Conservation (phyloP, 2,329 filamentous ascomycete species). For the Emericellopsis atlantica region DNA sequence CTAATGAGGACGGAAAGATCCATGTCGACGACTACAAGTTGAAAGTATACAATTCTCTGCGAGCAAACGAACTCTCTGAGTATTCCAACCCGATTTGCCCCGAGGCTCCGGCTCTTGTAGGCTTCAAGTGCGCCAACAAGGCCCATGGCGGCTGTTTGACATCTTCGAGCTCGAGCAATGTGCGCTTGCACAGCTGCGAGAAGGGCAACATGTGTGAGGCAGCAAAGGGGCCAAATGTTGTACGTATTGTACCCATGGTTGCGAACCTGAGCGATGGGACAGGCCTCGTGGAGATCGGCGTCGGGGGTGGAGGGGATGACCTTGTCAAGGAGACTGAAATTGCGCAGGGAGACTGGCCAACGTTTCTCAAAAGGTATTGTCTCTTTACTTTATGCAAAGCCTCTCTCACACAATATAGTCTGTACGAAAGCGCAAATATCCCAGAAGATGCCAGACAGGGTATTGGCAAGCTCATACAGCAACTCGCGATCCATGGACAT, state of each 20-base stretch:
- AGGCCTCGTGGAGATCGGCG: constrained; percentile 60
- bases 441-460: no score
- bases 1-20: constrained; percentile 29
- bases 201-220: constrained; percentile 50
- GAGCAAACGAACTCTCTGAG: constrained; percentile 22
- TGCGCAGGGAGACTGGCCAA: constrained; percentile 10
- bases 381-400: no score
- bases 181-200: constrained; percentile 78
- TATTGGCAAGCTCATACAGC: no score
- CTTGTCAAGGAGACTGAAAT: constrained; percentile 56
- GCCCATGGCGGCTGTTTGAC: constrained; percentile 62
- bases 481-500: background rate
- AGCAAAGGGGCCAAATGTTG: constrained; percentile 35
- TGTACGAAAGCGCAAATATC: no score
- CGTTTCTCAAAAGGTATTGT: no score
- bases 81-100: constrained; percentile 29
- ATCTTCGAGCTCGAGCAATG: constrained; percentile 29
- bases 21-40: constrained; percentile 64
- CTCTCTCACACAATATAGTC: no score
- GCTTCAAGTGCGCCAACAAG: constrained; percentile 64
- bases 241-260: constrained; percentile 71
- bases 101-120: constrained; percentile 57
- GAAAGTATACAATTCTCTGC: background rate
- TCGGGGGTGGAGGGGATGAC: constrained; percentile 70
- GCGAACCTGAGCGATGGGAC: constrained; percentile 45